phyloP scores from a whole-genome alignment of 2,329 filamentous ascomycete genomes.

The Colletotrichum cuscutae region DNA sequence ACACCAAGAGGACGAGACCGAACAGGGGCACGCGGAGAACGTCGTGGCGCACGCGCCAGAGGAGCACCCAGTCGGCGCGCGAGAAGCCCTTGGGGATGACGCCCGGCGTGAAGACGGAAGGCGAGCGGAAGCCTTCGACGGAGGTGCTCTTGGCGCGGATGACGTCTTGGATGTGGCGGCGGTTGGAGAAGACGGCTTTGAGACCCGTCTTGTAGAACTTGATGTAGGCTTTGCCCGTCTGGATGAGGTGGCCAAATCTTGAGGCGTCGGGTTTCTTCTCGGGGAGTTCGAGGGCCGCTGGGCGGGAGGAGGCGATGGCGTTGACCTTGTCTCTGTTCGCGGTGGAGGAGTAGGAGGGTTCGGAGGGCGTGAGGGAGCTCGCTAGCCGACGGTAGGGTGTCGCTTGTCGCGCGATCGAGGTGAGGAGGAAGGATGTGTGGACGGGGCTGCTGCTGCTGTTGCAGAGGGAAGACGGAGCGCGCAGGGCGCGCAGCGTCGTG shows the following conservation, averaged over 20 bases:
- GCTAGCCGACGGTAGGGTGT: slow-evolving; percentile 21
- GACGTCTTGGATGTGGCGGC: slow-evolving; percentile 59
- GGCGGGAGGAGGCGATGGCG: slow-evolving; percentile 77
- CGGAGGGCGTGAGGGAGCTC: slow-evolving; percentile 17
- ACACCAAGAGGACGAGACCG: slow-evolving; percentile 76
- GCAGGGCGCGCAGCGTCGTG: slow-evolving; percentile 35
- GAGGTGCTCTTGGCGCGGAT: slow-evolving; percentile 53
- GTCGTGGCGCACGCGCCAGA: slow-evolving; percentile 76
- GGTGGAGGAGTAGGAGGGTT: neutral
- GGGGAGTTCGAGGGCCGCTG: slow-evolving; percentile 75
- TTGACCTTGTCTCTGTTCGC: slow-evolving; percentile 61
- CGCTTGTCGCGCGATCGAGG: neutral
- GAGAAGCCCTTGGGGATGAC: slow-evolving; percentile 53
- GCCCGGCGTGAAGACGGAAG: slow-evolving; percentile 48
- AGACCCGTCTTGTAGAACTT: slow-evolving; percentile 90
- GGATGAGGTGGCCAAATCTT: slow-evolving; percentile 55
- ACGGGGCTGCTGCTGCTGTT: neutral
- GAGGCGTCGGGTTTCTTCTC: slow-evolving; percentile 56
- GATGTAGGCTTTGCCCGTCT: slow-evolving; percentile 79
- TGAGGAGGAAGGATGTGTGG: neutral
- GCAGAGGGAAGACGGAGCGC: slow-evolving; percentile 25
- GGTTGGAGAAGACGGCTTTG: slow-evolving; percentile 78
- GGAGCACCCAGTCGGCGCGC: slow-evolving; percentile 77
- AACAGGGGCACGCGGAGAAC: slow-evolving; percentile 83
- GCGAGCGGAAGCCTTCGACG: slow-evolving; percentile 69